Evolutionary conservation across 495 filamentous ascomycete species (phyloP), one percentile per base, ranked within the genome.

Genomic region (Thozetella sp.): DNA sequence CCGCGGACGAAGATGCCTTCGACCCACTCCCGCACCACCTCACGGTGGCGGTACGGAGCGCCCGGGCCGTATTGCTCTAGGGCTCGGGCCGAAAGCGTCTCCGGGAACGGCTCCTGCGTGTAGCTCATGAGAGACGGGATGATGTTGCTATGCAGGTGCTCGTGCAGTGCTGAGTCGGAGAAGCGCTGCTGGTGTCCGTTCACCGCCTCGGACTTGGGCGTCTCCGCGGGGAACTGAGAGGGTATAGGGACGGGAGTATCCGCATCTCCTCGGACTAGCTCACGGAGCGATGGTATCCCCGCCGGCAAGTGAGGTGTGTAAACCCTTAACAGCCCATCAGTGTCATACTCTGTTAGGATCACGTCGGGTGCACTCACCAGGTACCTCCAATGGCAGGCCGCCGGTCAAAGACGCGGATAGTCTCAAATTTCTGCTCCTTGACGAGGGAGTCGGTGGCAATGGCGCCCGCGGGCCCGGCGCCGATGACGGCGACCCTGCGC

Each of bases 371-470:
- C 3, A 15, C 58, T 50, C 27, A 63, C 67, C 72, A 75, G 1
- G 72, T 72, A 1, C 72, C 72, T 1, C 72, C 72, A 30, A 69
- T 59, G 1, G 63, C 64, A 15, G 70, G 61, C 0, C 66, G 57
- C 1, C 72, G 63, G 61, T 88, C 86, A 68, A 87, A 88, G 1
- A 87, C 84, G 13, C 83, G 76, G 60, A 88, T 81, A 3, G 72
- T 71, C 24, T 85, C 79, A 56, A 88, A 88, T 6, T 74, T 69
- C 55, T 83, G 75, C 64, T 88, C 86, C 64, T 86, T 80, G 50
- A 75, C 74, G n/a, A 88, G 68, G 0, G 86, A 85, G 72, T 87
- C 83, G 2, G 85, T 78, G 0, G 83, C 74, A 61, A 87, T 86
- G 53, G 82, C 83, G 9, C 85, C 84, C 1, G 84, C 71, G 4